Base-by-base conservation (phyloP, 495 filamentous ascomycete genomes). In the Hyphodiscus hymeniophilus region DNA sequence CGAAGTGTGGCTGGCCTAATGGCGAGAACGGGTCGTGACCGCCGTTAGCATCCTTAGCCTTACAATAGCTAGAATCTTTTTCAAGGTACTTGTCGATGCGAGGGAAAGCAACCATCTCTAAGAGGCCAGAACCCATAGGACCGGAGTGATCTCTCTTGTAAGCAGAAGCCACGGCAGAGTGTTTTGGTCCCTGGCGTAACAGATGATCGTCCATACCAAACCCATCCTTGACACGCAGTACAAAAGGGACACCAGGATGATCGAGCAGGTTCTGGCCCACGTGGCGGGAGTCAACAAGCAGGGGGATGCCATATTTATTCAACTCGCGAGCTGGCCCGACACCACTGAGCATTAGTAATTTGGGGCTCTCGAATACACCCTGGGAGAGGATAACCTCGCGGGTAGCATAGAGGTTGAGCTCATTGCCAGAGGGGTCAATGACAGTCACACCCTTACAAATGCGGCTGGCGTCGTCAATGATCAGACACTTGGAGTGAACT, bases 181-280 rank as follows among this genome's bases (percentile, higher is more conserved):
- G 60, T 48, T 68, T 60, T 59, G 69, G 60, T 39, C 72, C 61
- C 42, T 66, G 47, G 21, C 74, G 68, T 3, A 81, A 71, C 4
- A 81, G 55, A 41, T 74, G 65, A 38, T 72, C 60, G 48, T 82
- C 77, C 22, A 80, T 55, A 30, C 68, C 66, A 39, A 61, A 67
- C 10, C 74, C 74, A 44, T 80, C 75, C 52, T 78, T 76, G 43
- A 81, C 56, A 5, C 61, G 63, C 43, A 80, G 67, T 8, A 77
- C 75, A 50, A 77, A 71, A 2, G 77, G 64, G 59, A 47, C 13
- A 38, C 40, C 46, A 13, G 66, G 57, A 40, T 81, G 77, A 56
- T 80, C 76, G 50, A 80, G 74, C 67, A 80, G 77, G 61, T 80
- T 79, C 20, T 74, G 67, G 49, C 77, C 77, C 38, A 81, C 75